Conservation (phyloP, 2,329 filamentous ascomycete genomes). For the Fusarium agapanthi region DNA sequence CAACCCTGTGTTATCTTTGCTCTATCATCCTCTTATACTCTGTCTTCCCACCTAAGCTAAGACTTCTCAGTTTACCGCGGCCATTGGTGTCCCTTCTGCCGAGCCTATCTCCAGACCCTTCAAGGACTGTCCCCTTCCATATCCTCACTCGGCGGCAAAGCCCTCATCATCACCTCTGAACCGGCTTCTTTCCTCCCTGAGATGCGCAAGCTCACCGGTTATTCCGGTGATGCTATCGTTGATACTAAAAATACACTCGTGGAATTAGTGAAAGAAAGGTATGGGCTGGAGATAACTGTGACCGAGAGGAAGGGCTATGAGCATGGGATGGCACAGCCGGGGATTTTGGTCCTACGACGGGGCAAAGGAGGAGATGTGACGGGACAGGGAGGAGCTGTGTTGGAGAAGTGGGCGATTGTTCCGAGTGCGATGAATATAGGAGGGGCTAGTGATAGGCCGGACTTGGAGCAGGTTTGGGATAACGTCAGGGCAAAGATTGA, state of each 20-base stretch:
- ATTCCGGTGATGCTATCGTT: not conserved
- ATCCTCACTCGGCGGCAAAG: not conserved
- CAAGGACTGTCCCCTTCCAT: not conserved
- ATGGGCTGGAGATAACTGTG: not conserved
- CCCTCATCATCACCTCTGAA: not conserved
- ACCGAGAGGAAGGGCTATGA: not conserved
- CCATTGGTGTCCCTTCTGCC: not conserved
- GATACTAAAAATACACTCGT: not conserved
- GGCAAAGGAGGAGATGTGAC: not conserved
- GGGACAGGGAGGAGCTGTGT: not conserved
- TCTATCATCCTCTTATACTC: rapidly evolving
- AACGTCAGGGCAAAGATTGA: not conserved
- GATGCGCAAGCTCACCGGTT: not conserved
- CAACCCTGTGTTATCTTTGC: rapidly evolving
- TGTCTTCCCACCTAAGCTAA: not conserved
- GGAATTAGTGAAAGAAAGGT: not conserved
- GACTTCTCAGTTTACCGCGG: not conserved
- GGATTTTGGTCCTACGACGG: not conserved
- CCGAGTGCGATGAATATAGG: not conserved
- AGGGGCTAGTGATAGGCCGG: not conserved
- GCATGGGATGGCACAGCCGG: not conserved
- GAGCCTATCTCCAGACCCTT: not conserved
- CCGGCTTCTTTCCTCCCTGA: not conserved
- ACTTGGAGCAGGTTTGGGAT: not conserved
- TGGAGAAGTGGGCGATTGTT: not conserved